phyloP scores from a whole-genome alignment of 441 rosid species.

The Gossypium trilobum region DNA sequence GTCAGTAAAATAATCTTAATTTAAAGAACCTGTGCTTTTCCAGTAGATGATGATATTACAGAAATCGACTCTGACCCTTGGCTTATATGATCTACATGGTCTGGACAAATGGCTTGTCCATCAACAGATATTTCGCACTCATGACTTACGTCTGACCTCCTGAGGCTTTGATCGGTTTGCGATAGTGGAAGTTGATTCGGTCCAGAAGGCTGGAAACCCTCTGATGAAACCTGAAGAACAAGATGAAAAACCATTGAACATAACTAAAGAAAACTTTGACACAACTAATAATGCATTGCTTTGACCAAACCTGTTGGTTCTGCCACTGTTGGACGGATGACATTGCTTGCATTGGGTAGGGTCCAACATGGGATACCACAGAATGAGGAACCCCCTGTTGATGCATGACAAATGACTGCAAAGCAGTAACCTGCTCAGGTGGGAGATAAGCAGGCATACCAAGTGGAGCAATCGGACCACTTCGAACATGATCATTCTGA shows the following conservation, averaged over 20 bases:
- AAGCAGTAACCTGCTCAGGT: conserved; percentile 63
- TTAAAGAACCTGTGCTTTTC: conserved; percentile 49
- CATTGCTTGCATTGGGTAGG: conserved; percentile 38
- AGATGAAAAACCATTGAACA: conserved; percentile 7
- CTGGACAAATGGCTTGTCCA: conserved; percentile 51
- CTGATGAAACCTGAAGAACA: conserved; percentile 45
- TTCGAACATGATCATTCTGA: conserved; percentile 49
- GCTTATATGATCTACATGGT: conserved; percentile 41
- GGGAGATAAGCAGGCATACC: conserved; percentile 67
- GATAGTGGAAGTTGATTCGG: conserved; percentile 44
- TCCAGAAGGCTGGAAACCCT: conserved; percentile 36
- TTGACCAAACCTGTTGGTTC: conserved; percentile 51
- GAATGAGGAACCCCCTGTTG: conserved; percentile 66
- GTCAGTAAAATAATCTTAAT: conserved; percentile 6
- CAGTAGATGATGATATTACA: conserved; percentile 36
- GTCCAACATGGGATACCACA: conserved; percentile 52
- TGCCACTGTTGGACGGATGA: conserved; percentile 59
- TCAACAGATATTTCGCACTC: conserved; percentile 45
- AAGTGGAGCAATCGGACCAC: conserved; percentile 44
- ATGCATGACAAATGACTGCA: conserved; percentile 70
- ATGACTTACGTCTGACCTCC: conserved; percentile 44
- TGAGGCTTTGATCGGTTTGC: conserved; percentile 40
- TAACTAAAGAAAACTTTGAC: background rate
- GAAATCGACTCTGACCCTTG: conserved; percentile 41
- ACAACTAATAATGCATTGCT: background rate